Conservation (phyloP, 192 early-diverging fungal genomes). For the Backusella australiensis region DNA sequence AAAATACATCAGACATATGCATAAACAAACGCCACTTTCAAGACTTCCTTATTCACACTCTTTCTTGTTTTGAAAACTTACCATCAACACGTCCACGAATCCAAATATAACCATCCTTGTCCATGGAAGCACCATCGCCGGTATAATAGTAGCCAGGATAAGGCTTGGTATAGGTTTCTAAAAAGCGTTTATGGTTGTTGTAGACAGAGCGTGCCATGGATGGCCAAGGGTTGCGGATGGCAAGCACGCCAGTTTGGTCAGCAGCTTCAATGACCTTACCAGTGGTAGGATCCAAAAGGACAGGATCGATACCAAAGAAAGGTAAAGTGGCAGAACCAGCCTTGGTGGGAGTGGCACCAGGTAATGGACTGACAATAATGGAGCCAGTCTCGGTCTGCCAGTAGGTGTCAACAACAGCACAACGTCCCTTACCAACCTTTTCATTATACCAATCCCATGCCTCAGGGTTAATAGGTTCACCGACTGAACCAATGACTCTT, state of each 20-base stretch:
- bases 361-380: conserved; percentile 89
- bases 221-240: conserved; percentile 84
- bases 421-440: conserved; percentile 80
- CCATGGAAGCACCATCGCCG: conserved; percentile 91
- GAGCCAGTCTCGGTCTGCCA: conserved; percentile 94
- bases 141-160: conserved; percentile 96
- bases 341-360: conserved; percentile 87
- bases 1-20: too few species aligned
- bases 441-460: conserved; percentile 97
- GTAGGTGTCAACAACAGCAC: conserved; percentile 96
- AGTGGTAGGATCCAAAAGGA: conserved; percentile 79
- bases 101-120: conserved; percentile 96
- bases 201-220: conserved; percentile 90
- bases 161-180: conserved; percentile 90
- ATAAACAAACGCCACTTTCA: too few species aligned
- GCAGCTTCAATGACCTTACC: conserved; percentile 79
- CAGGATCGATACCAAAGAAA: conserved; percentile 94
- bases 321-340: conserved; percentile 93
- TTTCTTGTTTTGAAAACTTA: too few species aligned
- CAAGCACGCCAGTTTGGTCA: conserved; percentile 87
- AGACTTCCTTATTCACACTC: too few species aligned
- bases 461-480: conserved; percentile 97
- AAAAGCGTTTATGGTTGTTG: conserved; percentile 85
- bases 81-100: conserved; percentile 81
- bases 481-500: conserved; percentile 90